Conservation (phyloP, 225 moss, liverwort and hornwort species). For the Marchantia polymorpha region DNA sequence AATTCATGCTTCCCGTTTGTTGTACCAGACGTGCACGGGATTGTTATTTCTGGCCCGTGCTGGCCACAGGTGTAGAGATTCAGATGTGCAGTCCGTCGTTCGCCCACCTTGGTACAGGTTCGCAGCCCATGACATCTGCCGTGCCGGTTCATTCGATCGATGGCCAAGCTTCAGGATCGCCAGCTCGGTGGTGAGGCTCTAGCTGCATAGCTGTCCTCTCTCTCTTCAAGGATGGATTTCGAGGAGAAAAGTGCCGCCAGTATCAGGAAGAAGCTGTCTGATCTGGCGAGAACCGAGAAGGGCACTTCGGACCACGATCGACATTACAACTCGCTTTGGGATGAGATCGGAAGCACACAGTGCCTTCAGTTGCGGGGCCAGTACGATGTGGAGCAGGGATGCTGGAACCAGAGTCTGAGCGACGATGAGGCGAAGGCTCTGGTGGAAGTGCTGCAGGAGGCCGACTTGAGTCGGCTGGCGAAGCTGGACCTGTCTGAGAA, state of each 20-base stretch:
- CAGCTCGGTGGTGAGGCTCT: background rate
- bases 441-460: conserved; percentile 2
- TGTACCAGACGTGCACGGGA: too few relatives aligned
- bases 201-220: background rate
- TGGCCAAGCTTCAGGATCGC: too few relatives aligned
- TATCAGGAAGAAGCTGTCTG: background rate
- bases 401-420: background rate
- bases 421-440: background rate
- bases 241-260: background rate
- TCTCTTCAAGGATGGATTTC: background rate
- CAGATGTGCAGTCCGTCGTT: too few relatives aligned
- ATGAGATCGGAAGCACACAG: background rate
- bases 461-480: background rate
- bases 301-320: background rate
- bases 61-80: too few relatives aligned
- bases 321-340: background rate
- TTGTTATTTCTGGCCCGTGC: too few relatives aligned
- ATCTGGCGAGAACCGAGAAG: background rate
- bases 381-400: background rate
- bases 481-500: background rate
- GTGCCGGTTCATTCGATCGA: too few relatives aligned
- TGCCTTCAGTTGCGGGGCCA: background rate
- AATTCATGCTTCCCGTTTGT: too few relatives aligned
- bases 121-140: too few relatives aligned
- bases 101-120: too few relatives aligned